Base-by-base conservation (phyloP, 306 rosid species). In the Astragalus membranaceus region DNA sequence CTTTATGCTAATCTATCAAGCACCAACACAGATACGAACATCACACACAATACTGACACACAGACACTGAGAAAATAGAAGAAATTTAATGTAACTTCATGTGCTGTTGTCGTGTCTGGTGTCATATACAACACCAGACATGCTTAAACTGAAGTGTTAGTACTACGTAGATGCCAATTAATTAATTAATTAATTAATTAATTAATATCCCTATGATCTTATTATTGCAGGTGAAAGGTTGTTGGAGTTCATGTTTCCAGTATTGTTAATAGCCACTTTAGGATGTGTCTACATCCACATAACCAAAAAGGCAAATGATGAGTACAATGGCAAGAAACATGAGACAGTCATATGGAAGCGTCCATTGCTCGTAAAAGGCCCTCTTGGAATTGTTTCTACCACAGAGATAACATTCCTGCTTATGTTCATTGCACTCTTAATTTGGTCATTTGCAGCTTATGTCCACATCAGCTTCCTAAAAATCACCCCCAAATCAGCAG, bases 301-400 rank as follows among this genome's bases (percentile, higher is more conserved):
- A 59, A 76, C 79, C 49, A 79, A 61, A 69, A 69, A 74, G 10
- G 5, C 66, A 77, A 30, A 79, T 48, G 58, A 57, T 10, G 5
- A 10, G 8, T 8, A 10, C 64, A 67, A 53, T 8, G 59, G n/a
- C 17, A 42, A 53, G 51, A 33, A 67, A 8, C 8, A 8, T 6
- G 57, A 52, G 9, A 46, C 65, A 33, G 33, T 39, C 3, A 7
- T 43, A 56, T 89, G 91, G 91, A 86, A 80, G 52, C 79, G 78
- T 11, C 86, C 91, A 16, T 42, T 82, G 72, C 12, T 88, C 0
- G 82, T 85, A 0, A 89, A 79, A 79, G 95, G 98, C 10, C 98
- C 98, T 20, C 88, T 89, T 0, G 96, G 98, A n/a, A 88, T 92
- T 48, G 98, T 89, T 30, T 86, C 96, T 0, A 62, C 70, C 52